Evolutionary conservation across 2,329 filamentous ascomycete species (phyloP).

Genomic region (Colletotrichum simmondsii): DNA sequence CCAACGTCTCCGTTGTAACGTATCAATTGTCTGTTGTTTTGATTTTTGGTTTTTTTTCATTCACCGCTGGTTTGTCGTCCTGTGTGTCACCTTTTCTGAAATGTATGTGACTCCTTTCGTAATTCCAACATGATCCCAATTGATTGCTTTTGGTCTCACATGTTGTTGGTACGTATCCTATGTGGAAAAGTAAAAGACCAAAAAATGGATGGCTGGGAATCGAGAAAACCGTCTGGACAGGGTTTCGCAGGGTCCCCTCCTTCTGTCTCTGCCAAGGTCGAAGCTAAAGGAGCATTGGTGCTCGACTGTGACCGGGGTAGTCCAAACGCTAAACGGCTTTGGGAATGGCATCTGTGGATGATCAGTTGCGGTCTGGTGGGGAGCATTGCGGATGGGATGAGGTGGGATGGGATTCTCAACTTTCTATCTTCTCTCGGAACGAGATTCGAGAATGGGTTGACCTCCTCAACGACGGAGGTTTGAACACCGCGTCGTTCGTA

Average conservation of each 20-base stretch:
- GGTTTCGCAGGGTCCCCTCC: not conserved
- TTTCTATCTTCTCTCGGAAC: not conserved
- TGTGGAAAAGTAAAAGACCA: not conserved
- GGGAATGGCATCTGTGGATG: not conserved
- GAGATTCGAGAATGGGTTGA: not conserved
- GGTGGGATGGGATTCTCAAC: too few species aligned
- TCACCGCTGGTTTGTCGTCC: conserved; percentile 1
- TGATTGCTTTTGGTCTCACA: not conserved
- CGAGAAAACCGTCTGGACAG: conserved; percentile 4
- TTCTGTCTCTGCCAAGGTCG: not conserved
- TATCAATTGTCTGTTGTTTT: not conserved
- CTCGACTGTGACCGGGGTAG: not conserved
- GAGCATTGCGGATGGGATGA: not conserved
- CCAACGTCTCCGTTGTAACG: not conserved
- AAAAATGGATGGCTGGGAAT: conserved; percentile 15
- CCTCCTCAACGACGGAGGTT: not conserved
- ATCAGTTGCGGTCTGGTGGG: conserved; percentile 31
- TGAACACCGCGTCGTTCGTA: not conserved
- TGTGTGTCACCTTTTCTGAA: not conserved
- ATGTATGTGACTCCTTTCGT: not conserved
- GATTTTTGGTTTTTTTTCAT: not conserved
- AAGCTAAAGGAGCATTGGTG: not conserved
- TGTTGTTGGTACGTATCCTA: not conserved
- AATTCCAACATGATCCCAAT: not conserved
- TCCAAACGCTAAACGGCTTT: conserved; percentile 19